These are phyloP conservation scores for Penicillium ucsense DNA, from an alignment of 495 filamentous ascomycete species.

Conservation along the genomic window DNA sequence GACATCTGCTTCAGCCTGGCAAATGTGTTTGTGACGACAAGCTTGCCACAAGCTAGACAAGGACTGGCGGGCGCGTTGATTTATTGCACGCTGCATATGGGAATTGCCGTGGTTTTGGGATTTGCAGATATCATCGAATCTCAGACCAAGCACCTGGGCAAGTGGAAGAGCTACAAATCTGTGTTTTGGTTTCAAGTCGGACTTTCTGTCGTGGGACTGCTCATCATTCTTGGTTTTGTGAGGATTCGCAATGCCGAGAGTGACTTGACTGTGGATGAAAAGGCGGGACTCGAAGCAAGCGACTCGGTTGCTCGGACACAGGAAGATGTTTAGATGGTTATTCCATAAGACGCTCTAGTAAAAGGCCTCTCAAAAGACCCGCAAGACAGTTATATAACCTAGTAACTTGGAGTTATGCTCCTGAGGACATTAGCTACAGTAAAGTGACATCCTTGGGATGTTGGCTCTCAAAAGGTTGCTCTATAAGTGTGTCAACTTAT, in stretches of 20 bases:
- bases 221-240: slow-evolving; percentile 52
- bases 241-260: slow-evolving; percentile 56
- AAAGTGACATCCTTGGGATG: too few relatives aligned
- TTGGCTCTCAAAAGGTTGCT: too few relatives aligned
- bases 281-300: slow-evolving; percentile 17
- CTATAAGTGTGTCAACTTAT: too few relatives aligned
- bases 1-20: slow-evolving; percentile 78
- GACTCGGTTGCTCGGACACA: too few relatives aligned
- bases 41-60: slow-evolving; percentile 58
- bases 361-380: too few relatives aligned
- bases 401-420: too few relatives aligned
- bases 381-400: too few relatives aligned
- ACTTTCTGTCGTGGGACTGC: slow-evolving; percentile 42
- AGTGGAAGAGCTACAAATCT: slow-evolving; percentile 46
- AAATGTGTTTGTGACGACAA: slow-evolving; percentile 77
- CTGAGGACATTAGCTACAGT: too few relatives aligned
- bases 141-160: slow-evolving; percentile 35
- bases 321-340: too few relatives aligned
- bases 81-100: slow-evolving; percentile 60
- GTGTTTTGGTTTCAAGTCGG: slow-evolving; percentile 63
- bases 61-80: slow-evolving; percentile 67
- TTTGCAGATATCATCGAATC: slow-evolving; percentile 62
- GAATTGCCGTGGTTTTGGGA: slow-evolving; percentile 72
- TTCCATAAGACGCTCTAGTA: too few relatives aligned
- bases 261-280: slow-evolving; percentile 62